Evolutionary conservation across 306 rosid species (phyloP).

Genomic region (Vachellia collinsii): DNA sequence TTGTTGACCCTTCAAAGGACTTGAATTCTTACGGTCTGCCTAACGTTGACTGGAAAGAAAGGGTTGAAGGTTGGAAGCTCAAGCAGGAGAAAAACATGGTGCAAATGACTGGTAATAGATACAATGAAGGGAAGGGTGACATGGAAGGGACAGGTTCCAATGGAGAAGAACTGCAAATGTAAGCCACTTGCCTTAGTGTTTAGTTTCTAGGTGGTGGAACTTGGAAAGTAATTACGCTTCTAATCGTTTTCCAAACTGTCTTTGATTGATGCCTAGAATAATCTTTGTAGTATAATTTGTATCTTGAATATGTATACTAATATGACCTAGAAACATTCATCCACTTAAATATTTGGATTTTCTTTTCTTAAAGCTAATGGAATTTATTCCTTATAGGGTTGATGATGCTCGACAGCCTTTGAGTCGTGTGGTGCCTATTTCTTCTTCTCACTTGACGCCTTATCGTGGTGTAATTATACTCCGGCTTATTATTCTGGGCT

Average conservation of each 20-base stretch:
- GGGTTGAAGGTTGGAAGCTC: slow-evolving; percentile 99
- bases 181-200: slow-evolving; percentile 36
- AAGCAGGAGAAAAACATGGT: slow-evolving; percentile 92
- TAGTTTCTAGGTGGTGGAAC: slow-evolving; percentile 9
- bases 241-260: not conserved
- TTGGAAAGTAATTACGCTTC: not conserved
- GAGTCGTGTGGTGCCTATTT: slow-evolving; percentile 93
- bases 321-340: slow-evolving; percentile 16
- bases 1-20: slow-evolving; percentile 69
- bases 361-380: slow-evolving; percentile 28
- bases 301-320: not conserved
- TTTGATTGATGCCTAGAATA: not conserved
- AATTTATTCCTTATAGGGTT: slow-evolving; percentile 61
- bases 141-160: slow-evolving; percentile 98
- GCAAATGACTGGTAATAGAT: slow-evolving; percentile 76
- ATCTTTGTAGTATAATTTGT: not conserved
- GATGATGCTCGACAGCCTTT: slow-evolving; percentile 98
- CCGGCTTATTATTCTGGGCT: slow-evolving; percentile 91
- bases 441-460: slow-evolving; percentile 92
- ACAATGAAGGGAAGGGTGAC: slow-evolving; percentile 89
- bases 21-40: slow-evolving; percentile 83
- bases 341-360: slow-evolving; percentile 10
- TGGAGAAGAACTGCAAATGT: slow-evolving; percentile 99
- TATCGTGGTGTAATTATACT: slow-evolving; percentile 90
- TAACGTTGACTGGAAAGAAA: slow-evolving; percentile 99